These are phyloP conservation scores for Ramalina intermedia DNA, from an alignment of 495 filamentous ascomycete genomes.

Conservation along the genomic window DNA sequence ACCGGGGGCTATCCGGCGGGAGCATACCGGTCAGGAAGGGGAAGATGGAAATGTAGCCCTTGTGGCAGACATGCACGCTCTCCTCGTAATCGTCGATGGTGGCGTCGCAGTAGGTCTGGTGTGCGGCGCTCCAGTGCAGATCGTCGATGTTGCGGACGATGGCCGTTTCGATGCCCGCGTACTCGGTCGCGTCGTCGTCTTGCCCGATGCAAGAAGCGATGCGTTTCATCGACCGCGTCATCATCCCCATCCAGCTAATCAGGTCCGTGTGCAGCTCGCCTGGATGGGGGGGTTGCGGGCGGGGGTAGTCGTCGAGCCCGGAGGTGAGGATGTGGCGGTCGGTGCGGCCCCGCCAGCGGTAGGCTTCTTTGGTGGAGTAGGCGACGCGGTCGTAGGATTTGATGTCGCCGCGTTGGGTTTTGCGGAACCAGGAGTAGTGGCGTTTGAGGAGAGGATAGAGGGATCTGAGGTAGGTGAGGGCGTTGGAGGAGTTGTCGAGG, in stretches of 20 bases:
- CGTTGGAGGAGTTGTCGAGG: slow-evolving; percentile 15
- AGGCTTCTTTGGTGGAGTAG: slow-evolving; percentile 66
- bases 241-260: slow-evolving; percentile 92
- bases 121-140: slow-evolving; percentile 74
- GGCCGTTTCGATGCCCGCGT: slow-evolving; percentile 56
- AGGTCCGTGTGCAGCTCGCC: slow-evolving; percentile 94
- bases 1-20: slow-evolving; percentile 50
- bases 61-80: slow-evolving; percentile 72
- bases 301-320: slow-evolving; percentile 90
- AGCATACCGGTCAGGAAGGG: slow-evolving; percentile 80
- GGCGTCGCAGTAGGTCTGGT: slow-evolving; percentile 80
- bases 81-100: slow-evolving; percentile 95
- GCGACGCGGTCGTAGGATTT: slow-evolving; percentile 80
- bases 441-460: slow-evolving; percentile 87
- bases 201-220: slow-evolving; percentile 61
- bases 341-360: slow-evolving; percentile 91
- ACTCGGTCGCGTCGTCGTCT: slow-evolving; percentile 57
- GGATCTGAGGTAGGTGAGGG: slow-evolving; percentile 56
- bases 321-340: slow-evolving; percentile 77
- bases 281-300: slow-evolving; percentile 89
- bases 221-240: slow-evolving; percentile 65
- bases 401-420: slow-evolving; percentile 80
- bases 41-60: slow-evolving; percentile 89
- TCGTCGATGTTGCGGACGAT: slow-evolving; percentile 84
- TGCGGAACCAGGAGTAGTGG: slow-evolving; percentile 89